Percentiles rank a stretch among this genome's conserved stretches.
phyloP scores from a whole-genome alignment of 2,329 filamentous ascomycete genomes.

The Scedosporium dehoogii region DNA sequence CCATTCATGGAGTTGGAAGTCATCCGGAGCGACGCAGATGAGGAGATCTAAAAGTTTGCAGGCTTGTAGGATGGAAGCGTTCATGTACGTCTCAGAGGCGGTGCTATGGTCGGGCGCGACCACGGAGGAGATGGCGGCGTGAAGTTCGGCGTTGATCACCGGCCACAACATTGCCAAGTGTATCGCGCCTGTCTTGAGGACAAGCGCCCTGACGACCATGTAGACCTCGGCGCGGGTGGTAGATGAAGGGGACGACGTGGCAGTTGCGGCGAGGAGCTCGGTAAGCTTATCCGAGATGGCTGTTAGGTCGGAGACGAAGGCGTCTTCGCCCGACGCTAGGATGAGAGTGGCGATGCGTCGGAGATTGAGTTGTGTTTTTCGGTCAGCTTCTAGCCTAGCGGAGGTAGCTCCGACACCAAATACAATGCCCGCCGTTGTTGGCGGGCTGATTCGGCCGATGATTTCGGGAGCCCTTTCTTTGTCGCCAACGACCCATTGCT shows the following conservation, averaged over 20 bases:
- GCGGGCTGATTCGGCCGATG: conserved; percentile 66
- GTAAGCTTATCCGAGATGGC: conserved; percentile 72
- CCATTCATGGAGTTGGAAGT: conserved; percentile 98
- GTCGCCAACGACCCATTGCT: conserved; percentile 75
- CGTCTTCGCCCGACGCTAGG: conserved; percentile 65
- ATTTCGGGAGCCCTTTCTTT: conserved; percentile 83
- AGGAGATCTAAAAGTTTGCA: conserved; percentile 89
- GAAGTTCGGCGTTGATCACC: conserved; percentile 75
- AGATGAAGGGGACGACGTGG: conserved; percentile 85
- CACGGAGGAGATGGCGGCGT: conserved; percentile 67
- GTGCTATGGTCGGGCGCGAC: conserved; percentile 54
- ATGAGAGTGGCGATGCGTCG: conserved; percentile 73
- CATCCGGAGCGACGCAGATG: conserved; percentile 79
- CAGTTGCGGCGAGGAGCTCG: conserved; percentile 74
- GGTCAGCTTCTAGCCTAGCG: conserved; percentile 87
- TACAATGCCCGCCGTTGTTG: conserved; percentile 89
- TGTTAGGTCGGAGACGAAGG: conserved; percentile 67
- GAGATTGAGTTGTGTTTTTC: conserved; percentile 82
- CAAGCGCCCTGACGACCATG: conserved; percentile 73
- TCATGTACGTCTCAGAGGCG: conserved; percentile 63
- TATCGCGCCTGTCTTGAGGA: conserved; percentile 67
- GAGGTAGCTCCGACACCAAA: conserved; percentile 97
- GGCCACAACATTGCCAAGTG: conserved; percentile 86
- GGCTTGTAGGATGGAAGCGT: conserved; percentile 71
- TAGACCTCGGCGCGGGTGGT: conserved; percentile 82